These are phyloP conservation scores for Cicer yamashitae DNA, from an alignment of 306 rosid genomes.

Conservation along the genomic window DNA sequence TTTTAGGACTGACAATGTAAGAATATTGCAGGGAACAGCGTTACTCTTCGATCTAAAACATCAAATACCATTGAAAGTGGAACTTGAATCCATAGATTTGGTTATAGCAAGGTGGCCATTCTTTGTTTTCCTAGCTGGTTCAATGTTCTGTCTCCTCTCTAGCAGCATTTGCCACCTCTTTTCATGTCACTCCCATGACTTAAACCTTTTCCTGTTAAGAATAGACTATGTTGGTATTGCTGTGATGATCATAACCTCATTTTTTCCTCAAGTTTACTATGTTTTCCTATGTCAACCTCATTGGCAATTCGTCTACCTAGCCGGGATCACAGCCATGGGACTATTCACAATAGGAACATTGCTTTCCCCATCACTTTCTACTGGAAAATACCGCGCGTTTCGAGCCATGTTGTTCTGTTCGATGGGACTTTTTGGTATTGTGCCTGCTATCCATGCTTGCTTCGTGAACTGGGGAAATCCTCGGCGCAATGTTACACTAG, in stretches of 20 bases:
- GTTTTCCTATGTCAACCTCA: slow-evolving; percentile 82
- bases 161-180: slow-evolving; percentile 96
- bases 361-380: slow-evolving; percentile 69
- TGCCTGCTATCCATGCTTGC: slow-evolving; percentile 80
- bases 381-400: slow-evolving; percentile 60
- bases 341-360: slow-evolving; percentile 69
- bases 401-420: slow-evolving; percentile 85
- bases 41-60: slow-evolving; percentile 59
- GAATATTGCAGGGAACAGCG: slow-evolving; percentile 62
- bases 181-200: slow-evolving; percentile 74
- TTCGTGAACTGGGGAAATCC: slow-evolving; percentile 86
- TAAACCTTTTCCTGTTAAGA: slow-evolving; percentile 66
- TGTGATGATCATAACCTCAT: slow-evolving; percentile 93
- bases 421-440: slow-evolving; percentile 87
- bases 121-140: slow-evolving; percentile 83
- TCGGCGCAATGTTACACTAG: slow-evolving; percentile 63
- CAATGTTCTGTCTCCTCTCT: slow-evolving; percentile 92
- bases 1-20: slow-evolving; percentile 30
- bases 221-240: slow-evolving; percentile 83
- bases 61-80: slow-evolving; percentile 52
- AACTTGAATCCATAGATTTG: slow-evolving; percentile 15
- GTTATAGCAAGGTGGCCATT: slow-evolving; percentile 80
- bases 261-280: slow-evolving; percentile 94
- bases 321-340: slow-evolving; percentile 86
- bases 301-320: slow-evolving; percentile 84